A percentile compares a stretch with the other conserved stretches of the same genome.
Evolutionary conservation across 768 basidiomycete genomes (phyloP).

Genomic region (Xanthoconium stramineum): DNA sequence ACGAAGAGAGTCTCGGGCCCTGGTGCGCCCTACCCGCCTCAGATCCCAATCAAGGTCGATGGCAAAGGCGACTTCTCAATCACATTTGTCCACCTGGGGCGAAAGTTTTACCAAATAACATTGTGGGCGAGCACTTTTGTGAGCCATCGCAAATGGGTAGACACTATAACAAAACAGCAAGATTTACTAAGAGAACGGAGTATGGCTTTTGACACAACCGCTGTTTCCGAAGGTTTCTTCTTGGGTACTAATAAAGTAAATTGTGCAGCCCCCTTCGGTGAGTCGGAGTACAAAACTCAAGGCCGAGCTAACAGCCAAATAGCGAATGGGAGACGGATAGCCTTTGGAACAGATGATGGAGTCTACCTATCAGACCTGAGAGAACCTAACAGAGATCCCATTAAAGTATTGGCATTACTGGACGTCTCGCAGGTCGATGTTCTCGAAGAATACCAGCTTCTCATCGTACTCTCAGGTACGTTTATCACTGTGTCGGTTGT

Average conservation of each 20-base stretch:
- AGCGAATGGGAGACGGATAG: slow-evolving; percentile 83
- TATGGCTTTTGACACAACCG: slow-evolving; percentile 79
- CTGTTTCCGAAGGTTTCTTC: slow-evolving; percentile 88
- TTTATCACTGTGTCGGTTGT: background rate
- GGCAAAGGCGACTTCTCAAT: slow-evolving; percentile 87
- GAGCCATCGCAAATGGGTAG: slow-evolving; percentile 91
- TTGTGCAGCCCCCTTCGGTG: slow-evolving; percentile 84
- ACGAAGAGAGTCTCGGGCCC: slow-evolving; percentile 41
- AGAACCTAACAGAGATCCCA: slow-evolving; percentile 72
- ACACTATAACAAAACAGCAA: slow-evolving; percentile 88
- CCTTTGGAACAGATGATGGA: slow-evolving; percentile 97
- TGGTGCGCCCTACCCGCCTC: slow-evolving; percentile 41
- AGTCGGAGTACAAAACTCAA: slow-evolving; percentile 35
- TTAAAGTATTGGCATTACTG: slow-evolving; percentile 83
- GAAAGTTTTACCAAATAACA: slow-evolving; percentile 88
- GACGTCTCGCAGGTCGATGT: slow-evolving; percentile 96
- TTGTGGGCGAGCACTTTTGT: slow-evolving; percentile 87
- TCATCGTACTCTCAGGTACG: slow-evolving; percentile 97
- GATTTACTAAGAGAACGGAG: slow-evolving; percentile 79
- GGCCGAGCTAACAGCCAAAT: slow-evolving; percentile 9
- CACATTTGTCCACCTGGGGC: slow-evolving; percentile 90
- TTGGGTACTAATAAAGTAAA: slow-evolving; percentile 81
- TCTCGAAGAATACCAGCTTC: slow-evolving; percentile 89
- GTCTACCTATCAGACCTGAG: slow-evolving; percentile 91
- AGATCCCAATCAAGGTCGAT: slow-evolving; percentile 50